Percentiles rank a stretch among this genome's conserved stretches.
Conservation (phyloP, 805 yeast genomes). For the Zygosaccharomyces lentus region DNA sequence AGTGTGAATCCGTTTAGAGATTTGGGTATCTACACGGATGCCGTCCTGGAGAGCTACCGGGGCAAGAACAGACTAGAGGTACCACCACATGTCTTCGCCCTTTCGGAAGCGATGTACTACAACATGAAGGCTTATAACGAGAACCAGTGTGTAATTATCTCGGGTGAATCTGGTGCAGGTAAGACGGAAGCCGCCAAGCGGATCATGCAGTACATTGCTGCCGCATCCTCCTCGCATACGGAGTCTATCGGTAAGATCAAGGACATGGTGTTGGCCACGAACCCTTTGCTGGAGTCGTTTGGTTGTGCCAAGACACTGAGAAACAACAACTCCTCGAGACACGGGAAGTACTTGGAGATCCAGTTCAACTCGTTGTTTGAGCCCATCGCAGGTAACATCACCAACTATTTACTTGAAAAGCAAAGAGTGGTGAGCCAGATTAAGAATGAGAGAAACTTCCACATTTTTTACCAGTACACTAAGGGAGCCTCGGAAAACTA, state of each 20-base stretch:
- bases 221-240: conserved; percentile 64
- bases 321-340: conserved; percentile 95
- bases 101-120: conserved; percentile 96
- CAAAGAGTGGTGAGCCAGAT: conserved; percentile 97
- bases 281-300: conserved; percentile 96
- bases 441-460: conserved; percentile 89
- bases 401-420: conserved; percentile 89
- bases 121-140: conserved; percentile 91
- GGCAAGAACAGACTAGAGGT: conserved; percentile 94
- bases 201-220: conserved; percentile 94
- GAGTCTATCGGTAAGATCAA: conserved; percentile 79
- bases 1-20: conserved; percentile 97
- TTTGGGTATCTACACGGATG: conserved; percentile 88
- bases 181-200: conserved; percentile 97
- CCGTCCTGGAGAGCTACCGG: conserved; percentile 66
- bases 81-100: conserved; percentile 97
- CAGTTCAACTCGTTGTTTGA: conserved; percentile 75
- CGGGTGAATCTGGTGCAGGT: conserved; percentile 98
- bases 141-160: conserved; percentile 93
- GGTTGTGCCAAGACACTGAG: conserved; percentile 98
- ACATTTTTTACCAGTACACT: conserved; percentile 92
- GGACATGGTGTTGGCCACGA: conserved; percentile 97
- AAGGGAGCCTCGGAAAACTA: conserved; percentile 84
- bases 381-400: conserved; percentile 93
- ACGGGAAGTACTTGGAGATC: conserved; percentile 93